Evolutionary conservation across 768 basidiomycete genomes (phyloP), one percentile per base, ranked within the genome.

Genomic region (Rhodocollybia butyracea): DNA sequence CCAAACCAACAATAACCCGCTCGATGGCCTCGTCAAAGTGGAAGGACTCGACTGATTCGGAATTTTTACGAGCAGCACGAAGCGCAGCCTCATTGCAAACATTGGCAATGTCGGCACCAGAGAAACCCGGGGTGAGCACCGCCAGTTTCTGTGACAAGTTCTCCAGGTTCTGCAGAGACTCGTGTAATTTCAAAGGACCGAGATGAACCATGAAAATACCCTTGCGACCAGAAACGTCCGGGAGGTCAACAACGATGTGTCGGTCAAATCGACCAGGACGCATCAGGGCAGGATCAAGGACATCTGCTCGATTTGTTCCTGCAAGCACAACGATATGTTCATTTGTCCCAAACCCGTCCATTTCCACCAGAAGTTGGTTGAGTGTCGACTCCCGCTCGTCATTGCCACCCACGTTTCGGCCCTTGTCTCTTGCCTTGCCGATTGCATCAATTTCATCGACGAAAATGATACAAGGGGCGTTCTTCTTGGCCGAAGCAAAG

Each of bases 381-480:
- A 99, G 82, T 27, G 97, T 99, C 1, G 91, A 91, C 72, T 99
- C 97, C 29, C 97, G 86, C 70, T 99, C 97, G 67, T 98, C 96
- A 71, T 98, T 98, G 5, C 96, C 93, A 32, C 81, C 86, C 51
- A 82, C 72, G 56, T 70, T 74, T 31, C 96, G 94, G 50, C 92
- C 85, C 59, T 82, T 84, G 24, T 89, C 89, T 66, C 97, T 83
- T 17, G 92, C 81, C 74, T 98, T 98, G 55, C 97, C 97, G 63
- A 99, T 98, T 50, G 97, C 97, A 69, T 99, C 97, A 60, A 99
- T 99, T 75, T 99, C 97, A 70, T 99, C 97, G 59, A 99, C 84
- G 73, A 99, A 99, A 68, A 99, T 91, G 78, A 99, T 99, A 67
- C 93, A 95, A 0, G 97, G 97, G 0, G 97, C 94, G 67, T 97